Percentiles rank a stretch among this genome's conserved stretches.
These are phyloP conservation scores for Synchytrium microbalum DNA, from an alignment of 371 early-diverging fungal genomes.

Conservation along the genomic window DNA sequence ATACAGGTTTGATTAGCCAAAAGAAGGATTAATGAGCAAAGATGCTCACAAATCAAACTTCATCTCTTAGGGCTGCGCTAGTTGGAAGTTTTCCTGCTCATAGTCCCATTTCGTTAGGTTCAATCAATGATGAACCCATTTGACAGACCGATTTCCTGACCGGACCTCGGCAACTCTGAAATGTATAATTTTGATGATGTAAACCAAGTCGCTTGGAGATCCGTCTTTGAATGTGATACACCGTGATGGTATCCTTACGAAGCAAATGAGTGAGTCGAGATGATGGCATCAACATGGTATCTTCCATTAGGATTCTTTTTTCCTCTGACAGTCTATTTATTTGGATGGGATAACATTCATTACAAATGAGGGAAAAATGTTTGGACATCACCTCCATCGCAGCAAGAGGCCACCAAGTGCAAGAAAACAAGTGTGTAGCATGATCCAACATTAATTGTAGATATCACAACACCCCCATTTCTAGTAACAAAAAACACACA, in stretches of 20 bases:
- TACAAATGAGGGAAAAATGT: too few species aligned
- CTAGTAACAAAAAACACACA: too few species aligned
- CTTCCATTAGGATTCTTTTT: too few species aligned
- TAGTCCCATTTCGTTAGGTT: conserved; percentile 23
- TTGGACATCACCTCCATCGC: too few species aligned
- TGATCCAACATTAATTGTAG: too few species aligned
- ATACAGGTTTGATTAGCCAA: conserved; percentile 8
- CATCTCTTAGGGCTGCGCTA: conserved; percentile 14
- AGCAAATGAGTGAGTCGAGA: conserved; percentile 19
- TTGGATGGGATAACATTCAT: too few species aligned
- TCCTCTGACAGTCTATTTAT: too few species aligned
- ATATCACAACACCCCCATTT: too few species aligned
- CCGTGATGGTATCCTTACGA: conserved; percentile 17
- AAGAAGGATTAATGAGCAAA: background rate
- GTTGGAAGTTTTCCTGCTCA: conserved; percentile 24
- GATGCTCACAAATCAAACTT: background rate
- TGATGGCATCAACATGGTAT: conserved; percentile 5
- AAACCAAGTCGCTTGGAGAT: background rate
- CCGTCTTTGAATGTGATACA: conserved; percentile 7
- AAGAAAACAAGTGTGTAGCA: too few species aligned
- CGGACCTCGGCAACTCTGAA: background rate
- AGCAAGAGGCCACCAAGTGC: too few species aligned
- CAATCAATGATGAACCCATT: background rate
- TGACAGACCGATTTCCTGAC: background rate
- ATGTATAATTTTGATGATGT: background rate